Base-by-base conservation (phyloP, 1,284 basidiomycete genomes). In the Cutaneotrichosporon arboriforme region DNA sequence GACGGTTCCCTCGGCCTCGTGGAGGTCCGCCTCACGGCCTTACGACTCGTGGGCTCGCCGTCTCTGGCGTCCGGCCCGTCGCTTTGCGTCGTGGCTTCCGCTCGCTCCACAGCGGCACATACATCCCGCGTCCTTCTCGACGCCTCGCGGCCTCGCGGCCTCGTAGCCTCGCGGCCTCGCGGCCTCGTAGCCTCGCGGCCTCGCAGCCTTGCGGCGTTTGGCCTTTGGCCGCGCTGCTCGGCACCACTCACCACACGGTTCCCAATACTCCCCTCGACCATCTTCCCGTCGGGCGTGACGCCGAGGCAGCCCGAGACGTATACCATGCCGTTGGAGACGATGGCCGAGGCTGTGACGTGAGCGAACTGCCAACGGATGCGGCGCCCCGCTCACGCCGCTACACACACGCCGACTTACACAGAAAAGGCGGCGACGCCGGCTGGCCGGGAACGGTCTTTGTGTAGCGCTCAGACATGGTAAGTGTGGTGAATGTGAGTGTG, bases 231-330 rank as follows among this genome's bases (percentile, higher is more conserved):
- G 20, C 31, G 22, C 12, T 20, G 20, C n/a, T 4, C n/a, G 22
- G 20, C 21, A 21, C 13, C 15, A 55, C 78, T 63, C 60, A 83
- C 81, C 4, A 81, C 81, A 59, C 83, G 80, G 7, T 72, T 76
- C 55, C 78, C 72, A 23, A 83, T 77, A 8, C 81, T 81, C 3
- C 82, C 82, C 58, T 78, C 74, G 8, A 82, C 77, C 22, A 85
- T 66, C 46, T 75, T 76, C 46, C 77, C 76, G 20, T 83, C 78
- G 9, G 73, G 73, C 39, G 76, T 76, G 39, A 76, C 79, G 9
- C 83, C 83, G 46, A 85, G 79, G 62, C 79, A 83, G 18, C 83
- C 83, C 13, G 83, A 84, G 34, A 79, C 77, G 57, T 82, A 85
- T 8, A 84, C 78, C 12, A 80, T 79, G 47, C 76, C 75, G 15